A percentile compares a stretch with the other conserved stretches of the same genome.
Conservation (phyloP, 176 grass and related monocot genomes). For the Ananas comosus region DNA sequence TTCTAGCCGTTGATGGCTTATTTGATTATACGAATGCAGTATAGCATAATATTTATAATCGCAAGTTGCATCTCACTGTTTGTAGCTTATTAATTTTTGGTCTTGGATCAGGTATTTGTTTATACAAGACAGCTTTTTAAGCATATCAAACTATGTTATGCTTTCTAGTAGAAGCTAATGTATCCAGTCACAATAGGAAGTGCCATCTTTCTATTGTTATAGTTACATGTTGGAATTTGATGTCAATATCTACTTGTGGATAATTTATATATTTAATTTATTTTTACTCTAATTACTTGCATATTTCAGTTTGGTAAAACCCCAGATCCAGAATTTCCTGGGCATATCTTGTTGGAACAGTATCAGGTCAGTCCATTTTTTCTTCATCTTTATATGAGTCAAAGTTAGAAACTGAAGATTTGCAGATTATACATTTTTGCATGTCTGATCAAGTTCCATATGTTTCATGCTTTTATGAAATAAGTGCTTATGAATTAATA, state of each 20-base stretch:
- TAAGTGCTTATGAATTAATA: not conserved
- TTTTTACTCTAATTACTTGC: not conserved
- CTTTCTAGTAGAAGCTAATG: not conserved
- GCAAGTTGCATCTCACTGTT: not conserved
- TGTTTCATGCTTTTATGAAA: not conserved
- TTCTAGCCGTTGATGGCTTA: not conserved
- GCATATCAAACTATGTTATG: not conserved
- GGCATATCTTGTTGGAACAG: slow-evolving; percentile 93
- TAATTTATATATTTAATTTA: not conserved
- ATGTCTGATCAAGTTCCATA: slow-evolving; percentile 1
- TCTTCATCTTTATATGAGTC: slow-evolving; percentile 4
- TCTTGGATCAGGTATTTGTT: not conserved
- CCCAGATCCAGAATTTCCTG: slow-evolving; percentile 87
- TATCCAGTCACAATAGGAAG: not conserved
- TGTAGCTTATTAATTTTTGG: not conserved
- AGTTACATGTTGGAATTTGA: not conserved
- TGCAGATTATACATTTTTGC: not conserved
- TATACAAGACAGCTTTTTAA: not conserved
- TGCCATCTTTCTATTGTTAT: not conserved
- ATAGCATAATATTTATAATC: not conserved
- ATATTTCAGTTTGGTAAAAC: slow-evolving; percentile 57
- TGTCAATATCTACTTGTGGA: not conserved
- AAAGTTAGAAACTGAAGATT: not conserved
- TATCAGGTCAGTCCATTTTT: slow-evolving; percentile 64
- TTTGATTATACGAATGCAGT: not conserved